Base-by-base conservation (phyloP, 2,329 filamentous ascomycete species). In the Pezicula carpinea region DNA sequence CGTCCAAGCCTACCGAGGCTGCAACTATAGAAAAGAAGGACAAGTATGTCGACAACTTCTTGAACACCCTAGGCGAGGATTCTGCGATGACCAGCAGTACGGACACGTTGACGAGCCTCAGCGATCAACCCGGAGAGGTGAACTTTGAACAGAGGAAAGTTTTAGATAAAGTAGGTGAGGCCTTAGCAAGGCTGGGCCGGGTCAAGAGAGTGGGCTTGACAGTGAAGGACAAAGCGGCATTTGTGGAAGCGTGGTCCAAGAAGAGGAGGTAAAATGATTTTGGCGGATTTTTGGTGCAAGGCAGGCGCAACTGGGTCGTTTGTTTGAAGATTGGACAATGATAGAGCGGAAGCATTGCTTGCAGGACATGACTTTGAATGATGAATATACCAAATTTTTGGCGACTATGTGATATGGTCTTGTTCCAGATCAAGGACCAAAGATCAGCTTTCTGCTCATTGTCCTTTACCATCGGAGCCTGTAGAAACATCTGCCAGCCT, bases 131-230 rank as follows among this genome's bases (percentile, higher is more conserved):
- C 10, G 52, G 43, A 7, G 58, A 60, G 11, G 38, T 53, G 19
- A 63, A 46, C 32, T 40, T 40, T 0, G 78, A 84, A 6, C 89
- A 96, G 64, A 79, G 82, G 61, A 75, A 74, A 33, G 72, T 92
- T 11, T 69, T 97, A 36, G 88, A 96, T 60, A 78, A 79, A 31
- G 80, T 99, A 14, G 89, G 81, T 1, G 93, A 97, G 58, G 83
- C 90, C 10, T 71, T 99, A 47, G 90, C 93, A n/a, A 73, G 92
- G 44, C 67, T 99, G 44, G 89, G 91, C 2, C 75, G 93, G 51
- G 91, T 93, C 33, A 95, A 95, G 73, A 78, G 92, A 47, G 89
- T 99, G 1, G 90, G 87, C 0, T 66, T 99, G 55, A 90, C 89
- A 0, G 75, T 95, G 46, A 73, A 77, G 58, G 89, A 97, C 51